Conservation (phyloP, 1,284 basidiomycete genomes). For the Puccinia horiana region DNA sequence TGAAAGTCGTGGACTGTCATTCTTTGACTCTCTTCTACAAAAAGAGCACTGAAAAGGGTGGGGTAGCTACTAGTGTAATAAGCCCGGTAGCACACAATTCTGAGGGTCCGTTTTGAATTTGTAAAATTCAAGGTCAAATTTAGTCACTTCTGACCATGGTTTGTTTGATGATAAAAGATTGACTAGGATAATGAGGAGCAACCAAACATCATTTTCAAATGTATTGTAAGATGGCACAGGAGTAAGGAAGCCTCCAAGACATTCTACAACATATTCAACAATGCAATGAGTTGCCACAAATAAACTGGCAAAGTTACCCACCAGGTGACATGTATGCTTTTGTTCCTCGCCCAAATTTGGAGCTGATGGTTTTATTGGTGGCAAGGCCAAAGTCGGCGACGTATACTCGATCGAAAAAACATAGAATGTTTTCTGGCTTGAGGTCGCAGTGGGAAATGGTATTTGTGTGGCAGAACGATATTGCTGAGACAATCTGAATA, state of each 20-base stretch:
- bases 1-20: too few relatives aligned
- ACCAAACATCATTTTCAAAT: slow-evolving; percentile 81
- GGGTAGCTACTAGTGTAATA: too few relatives aligned
- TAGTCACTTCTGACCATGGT: slow-evolving; percentile 78
- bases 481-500: slow-evolving; percentile 87
- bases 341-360: slow-evolving; percentile 92
- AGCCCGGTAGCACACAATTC: not conserved
- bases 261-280: slow-evolving; percentile 66
- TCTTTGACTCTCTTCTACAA: too few relatives aligned
- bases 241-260: slow-evolving; percentile 77
- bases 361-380: slow-evolving; percentile 80
- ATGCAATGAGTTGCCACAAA: not conserved
- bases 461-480: slow-evolving; percentile 72
- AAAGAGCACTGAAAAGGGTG: too few relatives aligned
- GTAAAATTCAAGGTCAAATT: slow-evolving; percentile 71
- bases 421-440: slow-evolving; percentile 97
- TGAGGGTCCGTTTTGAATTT: not conserved
- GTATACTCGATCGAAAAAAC: slow-evolving; percentile 72
- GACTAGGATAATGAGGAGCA: slow-evolving; percentile 85
- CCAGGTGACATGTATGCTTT: slow-evolving; percentile 96
- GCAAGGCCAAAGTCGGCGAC: slow-evolving; percentile 97
- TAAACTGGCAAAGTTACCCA: slow-evolving; percentile 59
- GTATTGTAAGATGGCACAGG: slow-evolving; percentile 70
- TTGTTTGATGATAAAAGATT: slow-evolving; percentile 83
- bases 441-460: slow-evolving; percentile 93